Conservation (phyloP, 2,329 filamentous ascomycete species). For the Periconia sp. region DNA sequence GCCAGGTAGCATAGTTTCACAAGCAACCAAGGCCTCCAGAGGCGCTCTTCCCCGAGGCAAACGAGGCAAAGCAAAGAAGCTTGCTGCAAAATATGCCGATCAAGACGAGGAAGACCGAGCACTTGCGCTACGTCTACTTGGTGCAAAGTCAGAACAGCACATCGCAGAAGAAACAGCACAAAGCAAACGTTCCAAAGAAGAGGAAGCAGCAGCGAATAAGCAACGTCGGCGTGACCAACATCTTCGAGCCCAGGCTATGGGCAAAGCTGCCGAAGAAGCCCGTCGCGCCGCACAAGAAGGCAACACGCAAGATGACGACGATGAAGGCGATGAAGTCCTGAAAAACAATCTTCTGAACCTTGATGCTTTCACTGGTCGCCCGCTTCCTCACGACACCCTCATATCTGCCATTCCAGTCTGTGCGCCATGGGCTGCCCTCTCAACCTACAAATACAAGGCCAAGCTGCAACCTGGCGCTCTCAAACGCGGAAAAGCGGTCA, state of each 20-base stretch:
- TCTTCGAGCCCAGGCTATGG: conserved; percentile 72
- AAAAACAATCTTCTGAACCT: conserved; percentile 47
- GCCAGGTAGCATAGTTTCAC: conserved; percentile 29
- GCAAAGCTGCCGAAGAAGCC: conserved; percentile 74
- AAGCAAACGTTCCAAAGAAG: conserved; percentile 69
- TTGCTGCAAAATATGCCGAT: conserved; percentile 84
- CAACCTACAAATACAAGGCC: conserved; percentile 85
- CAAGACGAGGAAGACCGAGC: conserved; percentile 93
- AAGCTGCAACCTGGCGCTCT: conserved; percentile 87
- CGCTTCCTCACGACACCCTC: conserved; percentile 80
- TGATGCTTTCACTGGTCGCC: conserved; percentile 75
- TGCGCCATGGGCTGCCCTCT: conserved; percentile 64
- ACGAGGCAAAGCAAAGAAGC: conserved; percentile 80
- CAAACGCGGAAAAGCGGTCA: conserved; percentile 94
- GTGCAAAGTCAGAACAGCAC: conserved; percentile 69
- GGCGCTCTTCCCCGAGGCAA: conserved; percentile 65
- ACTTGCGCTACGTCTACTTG: conserved; percentile 83
- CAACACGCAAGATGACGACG: conserved; percentile 57
- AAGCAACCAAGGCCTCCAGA: conserved; percentile 31
- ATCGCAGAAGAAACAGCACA: conserved; percentile 63
- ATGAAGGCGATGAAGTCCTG: conserved; percentile 57
- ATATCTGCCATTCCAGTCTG: conserved; percentile 65
- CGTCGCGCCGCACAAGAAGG: conserved; percentile 50
- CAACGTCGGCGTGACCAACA: conserved; percentile 80
- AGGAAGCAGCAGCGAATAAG: conserved; percentile 69